Percentiles rank a stretch among this genome's conserved stretches.
Conservation (phyloP, 371 early-diverging fungal genomes). For the Rhizopus stolonifer region DNA sequence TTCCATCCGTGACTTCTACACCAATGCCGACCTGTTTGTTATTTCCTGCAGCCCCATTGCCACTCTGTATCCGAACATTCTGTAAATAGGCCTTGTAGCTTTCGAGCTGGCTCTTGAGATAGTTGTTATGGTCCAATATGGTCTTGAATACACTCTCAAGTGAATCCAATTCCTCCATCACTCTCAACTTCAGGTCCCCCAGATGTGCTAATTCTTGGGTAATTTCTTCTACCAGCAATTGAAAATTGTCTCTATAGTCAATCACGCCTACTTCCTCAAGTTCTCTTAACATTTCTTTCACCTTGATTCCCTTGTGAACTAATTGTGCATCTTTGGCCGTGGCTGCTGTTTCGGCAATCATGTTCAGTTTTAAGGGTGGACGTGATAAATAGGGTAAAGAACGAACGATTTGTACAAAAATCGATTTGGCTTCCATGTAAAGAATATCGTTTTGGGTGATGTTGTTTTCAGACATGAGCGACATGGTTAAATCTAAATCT, state of each 20-base stretch:
- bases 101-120: constrained; percentile 80
- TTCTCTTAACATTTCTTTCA: constrained; percentile 79
- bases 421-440: constrained; percentile 89
- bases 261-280: constrained; percentile 70
- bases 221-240: constrained; percentile 80
- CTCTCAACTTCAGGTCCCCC: constrained; percentile 77
- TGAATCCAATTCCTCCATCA: constrained; percentile 69
- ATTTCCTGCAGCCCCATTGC: constrained; percentile 59
- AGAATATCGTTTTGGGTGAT: constrained; percentile 84
- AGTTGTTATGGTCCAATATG: constrained; percentile 89
- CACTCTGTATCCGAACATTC: constrained; percentile 80
- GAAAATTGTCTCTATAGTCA: constrained; percentile 63
- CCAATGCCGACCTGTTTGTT: constrained; percentile 35
- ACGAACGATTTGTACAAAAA: constrained; percentile 87
- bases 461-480: constrained; percentile 64
- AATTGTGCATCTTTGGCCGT: constrained; percentile 77
- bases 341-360: constrained; percentile 78
- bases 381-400: constrained; percentile 59
- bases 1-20: constrained; percentile 7
- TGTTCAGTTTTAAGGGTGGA: constrained; percentile 52
- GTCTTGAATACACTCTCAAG: constrained; percentile 82
- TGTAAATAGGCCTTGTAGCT: constrained; percentile 89
- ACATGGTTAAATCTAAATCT: constrained; percentile 37
- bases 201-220: constrained; percentile 77
- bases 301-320: constrained; percentile 86